A percentile compares a stretch with the other conserved stretches of the same genome.
Evolutionary conservation across 2,329 filamentous ascomycete genomes (phyloP).

Genomic region (Nigrospora osmanthi): DNA sequence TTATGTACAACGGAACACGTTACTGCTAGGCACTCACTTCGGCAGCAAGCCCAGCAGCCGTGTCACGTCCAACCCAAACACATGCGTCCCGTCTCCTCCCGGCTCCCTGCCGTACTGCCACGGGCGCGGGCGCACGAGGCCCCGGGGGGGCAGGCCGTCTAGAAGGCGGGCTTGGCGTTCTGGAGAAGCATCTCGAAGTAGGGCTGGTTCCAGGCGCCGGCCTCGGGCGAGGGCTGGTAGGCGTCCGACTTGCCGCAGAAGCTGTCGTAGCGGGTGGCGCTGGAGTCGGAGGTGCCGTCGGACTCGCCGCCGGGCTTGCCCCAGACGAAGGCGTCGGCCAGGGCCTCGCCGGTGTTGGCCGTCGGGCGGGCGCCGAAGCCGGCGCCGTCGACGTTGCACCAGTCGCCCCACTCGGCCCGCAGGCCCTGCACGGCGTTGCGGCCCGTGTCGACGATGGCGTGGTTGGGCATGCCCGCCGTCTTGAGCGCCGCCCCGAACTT

Average conservation of each 20-base stretch:
- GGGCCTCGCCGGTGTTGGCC: constrained; percentile 40
- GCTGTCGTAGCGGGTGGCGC: constrained; percentile 34
- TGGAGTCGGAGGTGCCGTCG: constrained; percentile 23
- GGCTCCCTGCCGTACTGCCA: no score
- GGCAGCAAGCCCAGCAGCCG: no score
- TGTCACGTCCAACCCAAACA: no score
- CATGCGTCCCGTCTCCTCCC: no score
- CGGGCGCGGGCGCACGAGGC: no score
- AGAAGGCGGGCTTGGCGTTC: constrained; percentile 42
- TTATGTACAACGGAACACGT: no score
- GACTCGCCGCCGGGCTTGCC: constrained; percentile 47
- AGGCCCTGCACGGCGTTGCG: constrained; percentile 34
- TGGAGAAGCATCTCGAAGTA: constrained; percentile 46
- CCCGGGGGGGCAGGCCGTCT: not conserved
- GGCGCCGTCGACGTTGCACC: constrained; percentile 48
- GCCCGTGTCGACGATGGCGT: constrained; percentile 10
- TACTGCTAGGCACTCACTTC: no score
- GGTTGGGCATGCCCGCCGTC: constrained; percentile 28
- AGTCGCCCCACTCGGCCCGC: constrained; percentile 40
- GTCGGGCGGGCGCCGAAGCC: constrained; percentile 48
- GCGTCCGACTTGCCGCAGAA: constrained; percentile 44
- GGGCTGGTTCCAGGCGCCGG: constrained; percentile 56
- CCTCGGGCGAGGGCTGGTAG: constrained; percentile 57
- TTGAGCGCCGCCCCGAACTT: constrained; percentile 59
- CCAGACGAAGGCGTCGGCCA: constrained; percentile 51